Base-by-base conservation (phyloP, 139 green algal genomes). In the Gonium pectorale region DNA sequence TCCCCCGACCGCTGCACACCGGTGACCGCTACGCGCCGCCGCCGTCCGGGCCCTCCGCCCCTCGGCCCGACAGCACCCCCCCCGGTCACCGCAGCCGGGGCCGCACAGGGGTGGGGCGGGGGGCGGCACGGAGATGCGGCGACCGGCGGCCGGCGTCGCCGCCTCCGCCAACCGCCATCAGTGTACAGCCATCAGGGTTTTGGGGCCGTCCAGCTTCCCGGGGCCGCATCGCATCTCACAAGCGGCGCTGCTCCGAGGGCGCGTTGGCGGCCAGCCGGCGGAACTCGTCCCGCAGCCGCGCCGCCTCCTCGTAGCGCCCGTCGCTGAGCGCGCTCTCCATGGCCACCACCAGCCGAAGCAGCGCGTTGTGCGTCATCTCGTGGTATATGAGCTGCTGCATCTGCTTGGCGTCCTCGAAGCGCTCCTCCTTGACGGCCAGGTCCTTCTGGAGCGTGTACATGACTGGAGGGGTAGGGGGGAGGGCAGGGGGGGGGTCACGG, bases 351-450 rank as follows among this genome's bases (percentile, higher is more conserved):
- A 92, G 74, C 3, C 88, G 78, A 64, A 92, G 67, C 86, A 90
- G 13, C 52, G 67, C 46, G 70, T 75, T 85, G 71, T 87, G 82
- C 35, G 72, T 82, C 70, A 81, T 87, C 21, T 68, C 33, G 73
- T 86, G 43, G 64, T 78, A 87, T 43, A 91, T 88, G 33, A 67
- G 40, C 80, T 89, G 84, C 81, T 92, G 86, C 62, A 90, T 79
- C 37, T n/a, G 5, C 7, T 41, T 31, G 0, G 79, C 79, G 29
- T 85, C 79, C 64, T 77, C 64, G 38, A 82, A 98, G 33, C 93
- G 90, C 92, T 98, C 93, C 80, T 96, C 91, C 64, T 92, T 88
- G 11, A 97, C 87, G 15, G 95, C 95, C 64, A 98, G 77, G 80
- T 96, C 90, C 86, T 97, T 90, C 41, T 97, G 82, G 33, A 97